phyloP scores from a whole-genome alignment of 371 early-diverging fungal genomes.

The Encephalitozoon hellem region DNA sequence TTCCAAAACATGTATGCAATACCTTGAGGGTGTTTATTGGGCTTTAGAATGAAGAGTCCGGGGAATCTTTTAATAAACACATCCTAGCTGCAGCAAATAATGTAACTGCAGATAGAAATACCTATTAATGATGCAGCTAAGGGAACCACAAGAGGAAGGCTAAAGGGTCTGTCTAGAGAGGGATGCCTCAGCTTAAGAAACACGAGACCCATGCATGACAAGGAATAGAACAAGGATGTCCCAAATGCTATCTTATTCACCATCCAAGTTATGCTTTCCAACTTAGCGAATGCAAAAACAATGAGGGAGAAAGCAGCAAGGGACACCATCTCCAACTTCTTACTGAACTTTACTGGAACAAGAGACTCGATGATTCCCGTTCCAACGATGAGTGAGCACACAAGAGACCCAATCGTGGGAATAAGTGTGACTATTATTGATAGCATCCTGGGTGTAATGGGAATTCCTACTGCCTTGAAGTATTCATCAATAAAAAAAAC shows the following conservation, averaged over 20 bases:
- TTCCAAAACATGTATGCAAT: neutral
- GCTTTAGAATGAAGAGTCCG: neutral
- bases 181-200: neutral
- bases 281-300: neutral
- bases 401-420: neutral
- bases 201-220: constrained; percentile 4
- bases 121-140: neutral
- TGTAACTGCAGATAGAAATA: neutral
- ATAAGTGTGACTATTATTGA: neutral
- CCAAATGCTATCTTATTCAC: neutral
- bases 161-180: neutral
- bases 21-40: neutral
- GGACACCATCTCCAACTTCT: neutral
- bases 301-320: neutral
- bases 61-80: neutral
- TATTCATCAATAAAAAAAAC: constrained; percentile 1
- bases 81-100: neutral
- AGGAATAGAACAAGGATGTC: neutral
- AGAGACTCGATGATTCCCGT: constrained; percentile 3
- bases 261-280: neutral
- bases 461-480: neutral
- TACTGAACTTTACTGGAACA: neutral
- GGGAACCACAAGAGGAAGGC: neutral
- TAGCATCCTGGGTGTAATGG: neutral
- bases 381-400: neutral